Evolutionary conservation across 805 yeast genomes (phyloP), one percentile per base, ranked within the genome.

Genomic region (Yamadazyma tumulicola): DNA sequence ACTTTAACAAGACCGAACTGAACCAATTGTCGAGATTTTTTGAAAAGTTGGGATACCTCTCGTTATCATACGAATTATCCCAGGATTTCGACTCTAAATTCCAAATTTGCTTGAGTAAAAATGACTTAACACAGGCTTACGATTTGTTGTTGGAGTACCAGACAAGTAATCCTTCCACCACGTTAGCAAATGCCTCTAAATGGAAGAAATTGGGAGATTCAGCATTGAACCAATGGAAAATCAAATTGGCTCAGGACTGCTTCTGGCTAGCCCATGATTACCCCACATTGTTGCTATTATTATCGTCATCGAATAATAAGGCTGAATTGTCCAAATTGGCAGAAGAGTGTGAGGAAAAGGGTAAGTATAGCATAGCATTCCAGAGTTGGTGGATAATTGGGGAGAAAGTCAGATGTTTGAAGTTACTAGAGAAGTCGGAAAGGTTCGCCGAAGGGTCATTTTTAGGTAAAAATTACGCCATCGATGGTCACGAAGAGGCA

Each of bases 151-250:
- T 55, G 7, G 47, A 48, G 17, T 49, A 49, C 38, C 61, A 59
- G 42, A 55, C 64, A 15, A 63, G 64, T 29, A 76, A 75, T 33
- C 81, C 80, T 34, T 74, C 79, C 43, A 47, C 54, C 9, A 49
- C 58, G 10, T 49, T 53, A 19, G 54, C 60, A 18, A 63, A 64
- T 45, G 39, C 56, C 5, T 51, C 56, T 14, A 89, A 86, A 61
- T 93, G 97, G 97, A 85, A 85, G 59, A 72, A 80, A 39, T 73
- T 93, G 31, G 99, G 97, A 46, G 97, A 93, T 64, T 70, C 80
- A 41, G 84, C 96, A 9, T 69, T 93, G 47, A 58, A 72, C 13
- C 74, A 74, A 42, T 93, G 95, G 85, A 79, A 89, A 46, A 72
- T 87, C 43, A 75, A 75, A 47, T 67, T 86, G 45, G 97, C 98